Evolutionary conservation across 768 basidiomycete species (phyloP).

Genomic region (Calvatia gigantea): DNA sequence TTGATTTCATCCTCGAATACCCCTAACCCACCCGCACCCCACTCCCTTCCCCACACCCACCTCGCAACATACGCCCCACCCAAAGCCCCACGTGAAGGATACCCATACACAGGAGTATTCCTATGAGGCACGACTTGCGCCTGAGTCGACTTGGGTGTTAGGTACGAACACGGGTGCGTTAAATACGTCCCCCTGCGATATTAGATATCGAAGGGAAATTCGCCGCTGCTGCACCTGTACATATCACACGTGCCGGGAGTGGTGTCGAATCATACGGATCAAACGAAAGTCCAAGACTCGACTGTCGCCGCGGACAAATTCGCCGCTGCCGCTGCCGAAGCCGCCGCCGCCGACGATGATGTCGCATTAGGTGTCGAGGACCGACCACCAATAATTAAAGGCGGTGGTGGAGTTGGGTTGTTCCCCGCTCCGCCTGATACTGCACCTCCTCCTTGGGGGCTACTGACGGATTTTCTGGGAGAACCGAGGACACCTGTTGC

Average conservation of each 20-base stretch:
- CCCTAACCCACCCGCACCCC: conserved; percentile 44
- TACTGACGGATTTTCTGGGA: conserved; percentile 23
- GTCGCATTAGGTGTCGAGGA: neutral
- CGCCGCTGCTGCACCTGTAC: conserved; percentile 77
- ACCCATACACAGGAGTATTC: conserved; percentile 69
- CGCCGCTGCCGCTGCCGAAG: no score
- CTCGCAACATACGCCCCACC: conserved; percentile 79
- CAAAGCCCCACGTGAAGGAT: conserved; percentile 64
- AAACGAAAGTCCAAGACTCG: conserved; percentile 64
- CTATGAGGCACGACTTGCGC: conserved; percentile 70
- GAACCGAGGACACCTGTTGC: conserved; percentile 63
- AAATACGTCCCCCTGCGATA: conserved; percentile 77
- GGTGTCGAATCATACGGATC: conserved; percentile 73
- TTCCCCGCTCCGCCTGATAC: no score
- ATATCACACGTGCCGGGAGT: conserved; percentile 63
- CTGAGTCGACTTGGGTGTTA: conserved; percentile 68
- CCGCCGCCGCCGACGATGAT: neutral
- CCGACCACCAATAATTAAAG: conserved; percentile 24
- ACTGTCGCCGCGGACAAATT: no score
- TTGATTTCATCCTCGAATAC: conserved; percentile 81
- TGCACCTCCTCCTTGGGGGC: neutral
- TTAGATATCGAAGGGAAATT: conserved; percentile 84
- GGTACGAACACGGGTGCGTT: conserved; percentile 79
- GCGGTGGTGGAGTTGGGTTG: conserved; percentile 30
- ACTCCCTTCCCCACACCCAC: conserved; percentile 81